Evolutionary conservation across 352 stramenopile genomes (phyloP).

Genomic region (Phytophthora cryptogea): DNA sequence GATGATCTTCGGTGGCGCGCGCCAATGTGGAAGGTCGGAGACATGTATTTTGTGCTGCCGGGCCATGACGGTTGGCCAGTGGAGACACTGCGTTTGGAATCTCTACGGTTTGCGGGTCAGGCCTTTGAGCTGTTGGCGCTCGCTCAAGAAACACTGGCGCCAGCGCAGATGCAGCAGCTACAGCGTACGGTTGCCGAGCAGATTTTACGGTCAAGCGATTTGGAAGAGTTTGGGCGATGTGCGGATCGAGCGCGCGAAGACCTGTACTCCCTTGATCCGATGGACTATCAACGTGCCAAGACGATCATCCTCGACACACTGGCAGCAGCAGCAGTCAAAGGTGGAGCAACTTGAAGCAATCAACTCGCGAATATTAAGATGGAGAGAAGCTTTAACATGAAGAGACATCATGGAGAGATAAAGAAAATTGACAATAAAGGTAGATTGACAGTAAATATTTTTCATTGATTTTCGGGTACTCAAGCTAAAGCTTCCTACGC

Average conservation of each 20-base stretch:
- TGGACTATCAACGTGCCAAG: slow-evolving; percentile 67
- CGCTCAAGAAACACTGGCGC: slow-evolving; percentile 40
- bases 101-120: slow-evolving; percentile 69
- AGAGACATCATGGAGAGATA: slow-evolving; percentile 3
- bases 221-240: slow-evolving; percentile 52
- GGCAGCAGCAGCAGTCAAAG: slow-evolving; percentile 36
- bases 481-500: background rate
- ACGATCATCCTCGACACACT: slow-evolving; percentile 69
- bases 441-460: slow-evolving; percentile 6
- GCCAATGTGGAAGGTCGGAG: slow-evolving; percentile 70
- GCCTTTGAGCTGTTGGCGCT: slow-evolving; percentile 66
- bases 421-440: slow-evolving; percentile 3
- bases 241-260: slow-evolving; percentile 39
- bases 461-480: background rate
- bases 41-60: slow-evolving; percentile 87
- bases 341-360: slow-evolving; percentile 1
- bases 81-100: slow-evolving; percentile 74
- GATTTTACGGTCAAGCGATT: slow-evolving; percentile 64
- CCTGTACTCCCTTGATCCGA: slow-evolving; percentile 72
- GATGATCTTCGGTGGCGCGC: slow-evolving; percentile 64
- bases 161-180: slow-evolving; percentile 56
- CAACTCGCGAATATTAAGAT: no score
- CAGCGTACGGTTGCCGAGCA: slow-evolving; percentile 56
- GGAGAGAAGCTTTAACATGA: no score
- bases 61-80: slow-evolving; percentile 62